These are phyloP conservation scores for Yamadazyma kanchanaburiensis DNA, from an alignment of 1,139 yeast genomes.

Conservation along the genomic window DNA sequence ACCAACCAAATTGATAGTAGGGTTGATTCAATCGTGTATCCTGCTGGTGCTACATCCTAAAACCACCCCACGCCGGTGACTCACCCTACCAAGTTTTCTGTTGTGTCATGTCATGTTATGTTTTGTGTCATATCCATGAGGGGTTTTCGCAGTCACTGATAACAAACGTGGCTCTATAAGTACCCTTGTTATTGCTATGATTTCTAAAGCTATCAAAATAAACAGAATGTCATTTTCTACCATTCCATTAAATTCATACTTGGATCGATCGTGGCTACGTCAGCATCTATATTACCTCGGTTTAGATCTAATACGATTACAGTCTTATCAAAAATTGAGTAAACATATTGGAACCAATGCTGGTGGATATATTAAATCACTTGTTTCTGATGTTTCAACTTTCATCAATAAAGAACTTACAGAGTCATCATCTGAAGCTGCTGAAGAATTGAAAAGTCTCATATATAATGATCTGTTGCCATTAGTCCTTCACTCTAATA, in stretches of 20 bases:
- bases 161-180: background rate
- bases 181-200: background rate
- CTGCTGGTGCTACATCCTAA: too few relatives aligned
- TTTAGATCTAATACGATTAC: conserved; percentile 32
- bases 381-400: conserved; percentile 36
- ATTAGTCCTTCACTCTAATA: too few relatives aligned
- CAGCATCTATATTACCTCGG: conserved; percentile 36
- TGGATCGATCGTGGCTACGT: conserved; percentile 23
- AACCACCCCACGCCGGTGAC: too few relatives aligned
- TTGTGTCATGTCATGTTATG: too few relatives aligned
- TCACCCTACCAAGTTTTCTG: too few relatives aligned
- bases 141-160: background rate
- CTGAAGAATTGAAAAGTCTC: conserved; percentile 22
- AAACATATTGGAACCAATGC: conserved; percentile 28
- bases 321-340: conserved; percentile 33
- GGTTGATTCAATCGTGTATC: too few relatives aligned
- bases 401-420: conserved; percentile 30
- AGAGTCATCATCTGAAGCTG: conserved; percentile 14
- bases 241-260: conserved; percentile 10
- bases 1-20: too few relatives aligned
- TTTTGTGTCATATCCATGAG: background rate
- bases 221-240: conserved; percentile 4
- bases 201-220: background rate
- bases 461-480: conserved; percentile 10
- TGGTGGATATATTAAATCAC: conserved; percentile 33